Percentiles rank a stretch among this genome's conserved stretches.
phyloP scores from a whole-genome alignment of 495 filamentous ascomycete genomes.

The Talaromyces liani region DNA sequence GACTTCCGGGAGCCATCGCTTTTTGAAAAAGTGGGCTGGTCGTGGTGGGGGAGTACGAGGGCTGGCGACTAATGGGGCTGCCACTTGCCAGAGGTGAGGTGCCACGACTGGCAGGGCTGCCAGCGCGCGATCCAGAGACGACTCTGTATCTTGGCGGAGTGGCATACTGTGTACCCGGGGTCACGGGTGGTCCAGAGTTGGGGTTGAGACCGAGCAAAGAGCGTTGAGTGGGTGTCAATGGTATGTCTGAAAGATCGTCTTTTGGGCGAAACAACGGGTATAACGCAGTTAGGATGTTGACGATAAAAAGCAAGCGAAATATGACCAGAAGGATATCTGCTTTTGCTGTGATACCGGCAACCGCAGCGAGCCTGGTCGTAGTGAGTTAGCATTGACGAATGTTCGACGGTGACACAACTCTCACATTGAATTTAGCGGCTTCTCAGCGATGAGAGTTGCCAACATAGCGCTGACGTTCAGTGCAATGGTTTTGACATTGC shows the following conservation, averaged over 20 bases:
- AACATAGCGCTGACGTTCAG: slow-evolving; percentile 56
- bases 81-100: slow-evolving; percentile 41
- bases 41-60: slow-evolving; percentile 40
- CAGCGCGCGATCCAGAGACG: slow-evolving; percentile 52
- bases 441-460: slow-evolving; percentile 32
- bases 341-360: slow-evolving; percentile 23
- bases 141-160: slow-evolving; percentile 85
- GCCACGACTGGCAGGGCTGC: slow-evolving; percentile 43
- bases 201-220: slow-evolving; percentile 76
- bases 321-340: slow-evolving; percentile 32
- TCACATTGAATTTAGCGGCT: slow-evolving; percentile 30
- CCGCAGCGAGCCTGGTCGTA: slow-evolving; percentile 12
- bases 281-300: slow-evolving; percentile 59
- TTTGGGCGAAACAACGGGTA: slow-evolving; percentile 60
- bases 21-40: slow-evolving; percentile 67
- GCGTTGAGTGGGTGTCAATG: slow-evolving; percentile 84
- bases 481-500: slow-evolving; percentile 55
- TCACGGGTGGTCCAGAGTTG: slow-evolving; percentile 50
- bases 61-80: slow-evolving; percentile 34
- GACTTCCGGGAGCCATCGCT: slow-evolving; percentile 43
- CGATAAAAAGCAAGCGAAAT: slow-evolving; percentile 51
- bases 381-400: background rate
- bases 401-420: slow-evolving; percentile 9
- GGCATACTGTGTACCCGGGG: slow-evolving; percentile 58
- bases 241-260: slow-evolving; percentile 81